These are phyloP conservation scores for Pleurotus cornucopiae DNA, from an alignment of 768 basidiomycete species.

Conservation along the genomic window DNA sequence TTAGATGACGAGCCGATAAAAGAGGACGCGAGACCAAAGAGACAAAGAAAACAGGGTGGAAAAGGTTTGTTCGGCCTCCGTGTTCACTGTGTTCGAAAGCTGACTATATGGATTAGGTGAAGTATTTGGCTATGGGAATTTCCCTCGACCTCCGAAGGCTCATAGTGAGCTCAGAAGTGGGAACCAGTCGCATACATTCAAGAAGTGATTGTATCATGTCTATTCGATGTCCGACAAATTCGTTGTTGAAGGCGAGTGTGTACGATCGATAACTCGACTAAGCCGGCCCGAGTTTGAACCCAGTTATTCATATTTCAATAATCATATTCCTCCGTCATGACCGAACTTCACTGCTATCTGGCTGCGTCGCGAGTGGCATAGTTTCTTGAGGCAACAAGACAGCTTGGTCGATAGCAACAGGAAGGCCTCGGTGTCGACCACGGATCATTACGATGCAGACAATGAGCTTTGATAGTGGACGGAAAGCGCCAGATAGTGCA, in stretches of 20 bases:
- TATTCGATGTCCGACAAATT: no score
- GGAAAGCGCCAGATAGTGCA: slow-evolving; percentile 75
- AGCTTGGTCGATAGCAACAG: slow-evolving; percentile 1
- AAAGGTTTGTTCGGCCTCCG: slow-evolving; percentile 18
- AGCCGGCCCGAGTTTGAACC: no score
- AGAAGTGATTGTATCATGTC: slow-evolving; percentile 23
- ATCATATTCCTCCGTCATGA: no score
- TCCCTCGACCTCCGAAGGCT: slow-evolving; percentile 63
- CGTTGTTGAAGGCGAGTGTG: no score
- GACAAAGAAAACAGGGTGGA: slow-evolving; percentile 42
- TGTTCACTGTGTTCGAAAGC: no score
- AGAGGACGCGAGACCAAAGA: slow-evolving; percentile 34
- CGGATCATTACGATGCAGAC: slow-evolving; percentile 80
- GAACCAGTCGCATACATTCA: slow-evolving; percentile 70
- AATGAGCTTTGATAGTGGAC: slow-evolving; percentile 81
- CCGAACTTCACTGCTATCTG: no score
- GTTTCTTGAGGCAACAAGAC: neutral
- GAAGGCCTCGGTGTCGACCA: slow-evolving; percentile 3
- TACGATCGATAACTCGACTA: no score
- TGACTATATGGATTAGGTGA: slow-evolving; percentile 28
- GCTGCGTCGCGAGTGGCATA: no score
- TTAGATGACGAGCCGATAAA: slow-evolving; percentile 52
- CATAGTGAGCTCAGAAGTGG: slow-evolving; percentile 63
- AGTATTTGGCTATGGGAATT: slow-evolving; percentile 43
- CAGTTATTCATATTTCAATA: no score